These are phyloP conservation scores for Penicillium hordei DNA, from an alignment of 2,329 filamentous ascomycete genomes.

Conservation along the genomic window DNA sequence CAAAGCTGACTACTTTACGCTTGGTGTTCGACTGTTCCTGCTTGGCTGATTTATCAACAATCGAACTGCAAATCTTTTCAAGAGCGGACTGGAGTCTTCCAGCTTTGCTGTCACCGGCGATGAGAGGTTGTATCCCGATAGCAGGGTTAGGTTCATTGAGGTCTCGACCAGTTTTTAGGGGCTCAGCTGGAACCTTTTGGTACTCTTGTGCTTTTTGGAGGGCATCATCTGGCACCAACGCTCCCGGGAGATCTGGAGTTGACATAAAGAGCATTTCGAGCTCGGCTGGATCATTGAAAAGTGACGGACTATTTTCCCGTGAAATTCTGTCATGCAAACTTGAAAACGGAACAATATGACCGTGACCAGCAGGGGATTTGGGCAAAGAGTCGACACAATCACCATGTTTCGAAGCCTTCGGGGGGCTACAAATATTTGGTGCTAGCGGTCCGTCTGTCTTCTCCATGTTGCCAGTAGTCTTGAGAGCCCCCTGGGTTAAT, in stretches of 20 bases:
- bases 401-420: background rate
- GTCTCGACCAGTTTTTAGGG: background rate
- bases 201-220: background rate
- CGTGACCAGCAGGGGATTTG: conserved; percentile 1
- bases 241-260: conserved; percentile 1
- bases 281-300: conserved; percentile 27
- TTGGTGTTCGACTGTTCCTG: conserved; percentile 8
- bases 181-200: background rate
- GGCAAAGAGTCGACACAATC: conserved; percentile 1
- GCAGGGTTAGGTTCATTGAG: background rate
- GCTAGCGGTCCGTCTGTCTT: background rate
- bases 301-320: conserved; percentile 11
- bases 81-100: background rate
- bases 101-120: background rate
- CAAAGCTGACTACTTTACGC: conserved; percentile 31
- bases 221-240: background rate
- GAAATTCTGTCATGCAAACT: conserved; percentile 27
- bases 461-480: background rate
- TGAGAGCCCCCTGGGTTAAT: background rate
- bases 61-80: background rate
- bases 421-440: background rate
- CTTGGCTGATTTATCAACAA: background rate
- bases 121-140: background rate
- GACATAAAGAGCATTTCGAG: conserved; percentile 32
- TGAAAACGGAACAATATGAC: conserved; percentile 37